phyloP scores from a whole-genome alignment of 1,284 basidiomycete genomes.

The Flammula alnicola region DNA sequence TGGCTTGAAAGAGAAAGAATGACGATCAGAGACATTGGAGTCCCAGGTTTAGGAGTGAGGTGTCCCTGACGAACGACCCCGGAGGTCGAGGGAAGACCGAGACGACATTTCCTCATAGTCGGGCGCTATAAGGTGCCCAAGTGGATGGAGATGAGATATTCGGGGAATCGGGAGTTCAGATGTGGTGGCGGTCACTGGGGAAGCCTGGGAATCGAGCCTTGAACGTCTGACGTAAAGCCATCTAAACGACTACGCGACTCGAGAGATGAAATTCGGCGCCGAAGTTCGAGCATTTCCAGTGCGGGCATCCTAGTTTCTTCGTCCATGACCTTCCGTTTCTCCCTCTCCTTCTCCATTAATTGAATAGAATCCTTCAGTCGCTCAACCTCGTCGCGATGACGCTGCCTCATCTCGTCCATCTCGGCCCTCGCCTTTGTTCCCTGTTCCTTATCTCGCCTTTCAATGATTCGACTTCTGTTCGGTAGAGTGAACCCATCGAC shows the following conservation, averaged over 20 bases:
- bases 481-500: slow-evolving; percentile 13
- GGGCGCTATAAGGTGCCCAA: slow-evolving; percentile 18
- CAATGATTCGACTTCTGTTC: slow-evolving; percentile 22
- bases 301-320: slow-evolving; percentile 10
- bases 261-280: slow-evolving; percentile 18
- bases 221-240: slow-evolving; percentile 1
- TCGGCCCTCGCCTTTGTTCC: slow-evolving; percentile 18
- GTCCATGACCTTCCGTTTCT: slow-evolving; percentile 5
- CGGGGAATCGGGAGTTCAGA: slow-evolving; percentile 14
- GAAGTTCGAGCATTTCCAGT: slow-evolving; percentile 22
- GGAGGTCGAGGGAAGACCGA: slow-evolving; percentile 7
- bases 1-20: slow-evolving; percentile 8
- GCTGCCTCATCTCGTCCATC: slow-evolving; percentile 18
- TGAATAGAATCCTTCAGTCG: slow-evolving; percentile 17
- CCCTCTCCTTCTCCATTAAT: slow-evolving; percentile 17
- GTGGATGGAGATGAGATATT: slow-evolving; percentile 17
- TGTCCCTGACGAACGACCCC: slow-evolving; percentile 11
- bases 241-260: slow-evolving; percentile 12
- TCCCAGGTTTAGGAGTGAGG: slow-evolving; percentile 19
- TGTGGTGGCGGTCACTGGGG: slow-evolving; percentile 6
- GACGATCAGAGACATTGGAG: slow-evolving; percentile 14
- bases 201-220: slow-evolving; percentile 6
- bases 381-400: slow-evolving; percentile 24
- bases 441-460: slow-evolving; percentile 17
- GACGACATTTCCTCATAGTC: slow-evolving; percentile 15